A percentile compares a stretch with the other conserved stretches of the same genome.
phyloP scores from a whole-genome alignment of 352 stramenopile genomes.

The Aphanomyces invadans region DNA sequence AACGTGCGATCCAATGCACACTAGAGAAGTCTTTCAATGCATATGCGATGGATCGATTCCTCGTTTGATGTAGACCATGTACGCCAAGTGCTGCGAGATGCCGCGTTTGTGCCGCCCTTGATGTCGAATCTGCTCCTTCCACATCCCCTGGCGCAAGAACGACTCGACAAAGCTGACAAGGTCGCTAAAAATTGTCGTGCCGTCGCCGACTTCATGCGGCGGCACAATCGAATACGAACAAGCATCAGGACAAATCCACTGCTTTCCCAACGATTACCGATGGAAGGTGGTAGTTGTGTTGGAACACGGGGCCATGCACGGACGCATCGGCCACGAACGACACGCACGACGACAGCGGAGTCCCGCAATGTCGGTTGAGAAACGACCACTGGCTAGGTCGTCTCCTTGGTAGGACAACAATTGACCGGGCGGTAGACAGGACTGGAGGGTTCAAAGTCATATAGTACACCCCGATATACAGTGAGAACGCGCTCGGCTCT shows the following conservation, averaged over 20 bases:
- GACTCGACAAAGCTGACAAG: slow-evolving; percentile 70
- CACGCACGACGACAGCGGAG: slow-evolving; percentile 52
- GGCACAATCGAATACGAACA: slow-evolving; percentile 57
- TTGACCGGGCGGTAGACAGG: too few relatives aligned
- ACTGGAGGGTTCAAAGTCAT: too few relatives aligned
- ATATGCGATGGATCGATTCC: neutral
- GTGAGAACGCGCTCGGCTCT: too few relatives aligned
- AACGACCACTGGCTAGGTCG: too few relatives aligned
- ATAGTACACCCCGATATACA: too few relatives aligned
- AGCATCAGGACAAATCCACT: slow-evolving; percentile 14
- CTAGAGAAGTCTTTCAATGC: neutral
- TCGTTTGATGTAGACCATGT: too few relatives aligned
- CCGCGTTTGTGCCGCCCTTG: slow-evolving; percentile 2
- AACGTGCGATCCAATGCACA: neutral
- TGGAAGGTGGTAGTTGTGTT: slow-evolving; percentile 59
- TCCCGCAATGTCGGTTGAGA: slow-evolving; percentile 58
- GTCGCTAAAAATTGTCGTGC: slow-evolving; percentile 49
- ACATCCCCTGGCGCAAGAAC: slow-evolving; percentile 57
- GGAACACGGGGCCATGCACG: slow-evolving; percentile 30
- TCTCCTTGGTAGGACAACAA: too few relatives aligned
- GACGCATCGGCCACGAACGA: slow-evolving; percentile 43
- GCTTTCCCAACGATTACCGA: slow-evolving; percentile 4
- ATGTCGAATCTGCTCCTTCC: slow-evolving; percentile 42
- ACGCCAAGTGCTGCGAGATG: slow-evolving; percentile 17
- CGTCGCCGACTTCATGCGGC: slow-evolving; percentile 39